phyloP scores from a whole-genome alignment of 1,139 yeast species.

The Casaregolazyma lundiana region DNA sequence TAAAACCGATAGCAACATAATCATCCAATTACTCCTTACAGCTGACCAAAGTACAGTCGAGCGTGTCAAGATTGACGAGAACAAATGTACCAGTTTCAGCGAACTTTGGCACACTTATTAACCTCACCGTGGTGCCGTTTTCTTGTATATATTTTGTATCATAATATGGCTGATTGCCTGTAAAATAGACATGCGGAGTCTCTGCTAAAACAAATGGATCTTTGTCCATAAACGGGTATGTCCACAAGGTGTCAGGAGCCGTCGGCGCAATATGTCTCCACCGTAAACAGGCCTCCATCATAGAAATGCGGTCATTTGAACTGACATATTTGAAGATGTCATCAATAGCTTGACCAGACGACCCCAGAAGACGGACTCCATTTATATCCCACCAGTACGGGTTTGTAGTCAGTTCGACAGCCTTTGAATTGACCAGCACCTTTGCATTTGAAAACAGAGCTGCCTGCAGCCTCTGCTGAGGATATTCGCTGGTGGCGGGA shows the following conservation, averaged over 20 bases:
- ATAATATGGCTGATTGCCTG: slow-evolving; percentile 73
- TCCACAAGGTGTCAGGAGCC: slow-evolving; percentile 85
- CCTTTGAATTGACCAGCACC: slow-evolving; percentile 27
- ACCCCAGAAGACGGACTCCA: slow-evolving; percentile 57
- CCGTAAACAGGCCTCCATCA: slow-evolving; percentile 63
- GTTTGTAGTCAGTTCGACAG: slow-evolving; percentile 47
- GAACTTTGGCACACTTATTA: slow-evolving; percentile 72
- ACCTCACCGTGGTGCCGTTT: slow-evolving; percentile 36
- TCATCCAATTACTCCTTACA: slow-evolving; percentile 1
- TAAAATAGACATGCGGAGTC: slow-evolving; percentile 81
- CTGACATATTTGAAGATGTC: slow-evolving; percentile 65
- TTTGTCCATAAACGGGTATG: slow-evolving; percentile 72
- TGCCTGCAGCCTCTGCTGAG: slow-evolving; percentile 83
- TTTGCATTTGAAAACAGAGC: slow-evolving; percentile 57
- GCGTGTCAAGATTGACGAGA: slow-evolving; percentile 54
- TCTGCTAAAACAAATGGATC: slow-evolving; percentile 81
- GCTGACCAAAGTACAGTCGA: slow-evolving; percentile 47
- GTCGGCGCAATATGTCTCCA: slow-evolving; percentile 94
- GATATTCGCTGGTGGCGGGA: slow-evolving; percentile 77
- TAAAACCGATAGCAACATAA: slow-evolving; percentile 13
- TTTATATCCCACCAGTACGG: slow-evolving; percentile 66
- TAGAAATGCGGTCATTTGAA: slow-evolving; percentile 39
- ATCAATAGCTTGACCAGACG: slow-evolving; percentile 78
- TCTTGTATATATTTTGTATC: slow-evolving; percentile 38
- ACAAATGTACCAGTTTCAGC: slow-evolving; percentile 62